phyloP scores from a whole-genome alignment of 306 rosid species.

The Quercus alba region DNA sequence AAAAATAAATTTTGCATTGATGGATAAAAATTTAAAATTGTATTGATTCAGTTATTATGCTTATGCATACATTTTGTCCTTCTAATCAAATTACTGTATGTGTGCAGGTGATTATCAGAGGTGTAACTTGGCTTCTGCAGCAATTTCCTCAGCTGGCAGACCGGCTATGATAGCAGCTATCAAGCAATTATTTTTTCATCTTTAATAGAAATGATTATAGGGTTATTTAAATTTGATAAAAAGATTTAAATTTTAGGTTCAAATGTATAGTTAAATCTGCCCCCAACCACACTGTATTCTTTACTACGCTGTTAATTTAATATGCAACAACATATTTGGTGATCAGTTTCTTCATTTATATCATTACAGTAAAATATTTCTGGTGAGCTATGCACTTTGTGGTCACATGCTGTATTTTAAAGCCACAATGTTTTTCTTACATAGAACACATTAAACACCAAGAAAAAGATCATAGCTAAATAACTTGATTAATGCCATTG shows the following conservation, averaged over 20 bases:
- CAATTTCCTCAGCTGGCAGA: constrained; percentile 70
- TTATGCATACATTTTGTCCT: neutral
- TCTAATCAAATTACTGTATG: neutral
- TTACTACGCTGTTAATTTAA: neutral
- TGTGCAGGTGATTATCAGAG: constrained; percentile 57
- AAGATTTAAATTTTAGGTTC: neutral
- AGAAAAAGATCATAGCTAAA: too few species aligned
- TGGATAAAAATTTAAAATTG: neutral
- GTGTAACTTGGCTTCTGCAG: constrained; percentile 81
- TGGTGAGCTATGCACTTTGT: neutral
- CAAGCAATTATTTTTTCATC: neutral
- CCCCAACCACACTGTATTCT: neutral
- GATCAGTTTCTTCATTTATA: neutral
- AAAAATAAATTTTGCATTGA: neutral
- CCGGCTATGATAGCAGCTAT: constrained; percentile 26
- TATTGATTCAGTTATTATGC: neutral
- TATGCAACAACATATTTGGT: neutral
- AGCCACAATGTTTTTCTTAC: too few species aligned
- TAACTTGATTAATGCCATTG: too few species aligned
- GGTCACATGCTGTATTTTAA: neutral
- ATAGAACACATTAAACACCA: too few species aligned
- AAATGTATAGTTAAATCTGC: neutral
- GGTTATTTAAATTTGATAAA: neutral
- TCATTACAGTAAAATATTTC: neutral
- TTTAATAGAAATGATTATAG: neutral